phyloP scores from a whole-genome alignment of 164 flowering plant species.

The Berberis thunbergii region DNA sequence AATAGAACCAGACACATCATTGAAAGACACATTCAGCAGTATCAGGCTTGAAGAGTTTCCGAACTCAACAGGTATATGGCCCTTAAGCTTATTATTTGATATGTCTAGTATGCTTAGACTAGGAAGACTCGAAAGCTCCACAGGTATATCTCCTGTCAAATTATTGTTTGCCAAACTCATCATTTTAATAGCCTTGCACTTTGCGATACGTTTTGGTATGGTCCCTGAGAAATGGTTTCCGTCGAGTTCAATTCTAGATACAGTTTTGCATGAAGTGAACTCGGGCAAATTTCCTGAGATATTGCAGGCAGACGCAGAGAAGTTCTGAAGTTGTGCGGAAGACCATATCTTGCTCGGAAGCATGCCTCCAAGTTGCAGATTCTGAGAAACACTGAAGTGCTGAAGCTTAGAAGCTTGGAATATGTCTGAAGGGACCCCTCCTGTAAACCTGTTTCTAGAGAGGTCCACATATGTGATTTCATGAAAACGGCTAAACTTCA shows the following conservation, averaged over 20 bases:
- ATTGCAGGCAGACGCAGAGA: conserved; percentile 69
- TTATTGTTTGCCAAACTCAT: conserved; percentile 40
- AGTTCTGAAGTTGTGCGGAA: conserved; percentile 51
- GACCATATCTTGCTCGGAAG: conserved; percentile 60
- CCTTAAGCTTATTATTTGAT: conserved; percentile 54
- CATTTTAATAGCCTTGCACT: conserved; percentile 41
- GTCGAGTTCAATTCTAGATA: conserved; percentile 49
- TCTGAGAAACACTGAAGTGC: conserved; percentile 67
- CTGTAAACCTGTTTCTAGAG: conserved; percentile 60
- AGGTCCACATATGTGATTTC: conserved; percentile 65
- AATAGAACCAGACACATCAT: conserved; percentile 63
- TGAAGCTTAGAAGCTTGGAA: conserved; percentile 47
- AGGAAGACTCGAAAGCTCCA: conserved; percentile 44
- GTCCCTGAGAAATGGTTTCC: conserved; percentile 46
- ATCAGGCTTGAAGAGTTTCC: conserved; percentile 39
- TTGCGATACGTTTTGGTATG: conserved; percentile 38
- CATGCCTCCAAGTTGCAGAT: conserved; percentile 50
- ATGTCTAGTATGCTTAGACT: conserved; percentile 39
- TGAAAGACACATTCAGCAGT: conserved; percentile 67
- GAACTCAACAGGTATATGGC: conserved; percentile 45
- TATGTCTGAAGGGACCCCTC: conserved; percentile 63
- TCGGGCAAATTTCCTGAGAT: conserved; percentile 62
- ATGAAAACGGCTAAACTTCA: conserved; percentile 39
- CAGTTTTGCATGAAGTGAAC: conserved; percentile 43
- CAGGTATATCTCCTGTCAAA: conserved; percentile 52